Evolutionary conservation across 768 basidiomycete species (phyloP), one percentile per base, ranked within the genome.

Genomic region (Pholiota microspora): DNA sequence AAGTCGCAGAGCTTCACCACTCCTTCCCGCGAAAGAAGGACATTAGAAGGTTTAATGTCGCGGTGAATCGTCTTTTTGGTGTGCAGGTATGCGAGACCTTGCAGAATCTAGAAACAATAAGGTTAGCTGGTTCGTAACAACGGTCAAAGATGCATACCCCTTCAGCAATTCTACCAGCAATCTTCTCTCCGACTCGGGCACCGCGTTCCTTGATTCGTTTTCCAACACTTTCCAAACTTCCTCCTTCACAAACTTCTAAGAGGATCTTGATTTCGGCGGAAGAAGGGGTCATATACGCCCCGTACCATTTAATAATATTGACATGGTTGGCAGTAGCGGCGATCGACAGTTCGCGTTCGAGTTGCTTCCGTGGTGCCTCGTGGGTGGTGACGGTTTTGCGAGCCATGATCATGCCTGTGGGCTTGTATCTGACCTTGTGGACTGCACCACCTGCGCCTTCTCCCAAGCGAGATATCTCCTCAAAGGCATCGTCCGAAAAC

Each of bases 401-500:
- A 4, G 97, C 97, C 83, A 97, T 87, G 62, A 94, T 80, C 67
- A 77, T 75, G 29, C 83, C 84, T 1, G 85, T 91, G 51, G 88
- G 86, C 65, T 79, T 86, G 69, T 97, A 92, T 68, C 77, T 83
- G 45, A 98, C 95, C 71, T 93, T 94, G 69, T 96, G 87, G 9
- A 99, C 97, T 7, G 94, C 94, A 44, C 97, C 97, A 44, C 95
- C 94, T 52, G 94, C 93, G 36, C 97, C 97, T 65, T 98, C 94
- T 16, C 97, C 97, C 2, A 99, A 76, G 51, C 92, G 83, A 12
- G 74, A 69, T 7, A 94, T 59, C 60, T 91, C 89, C 60, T 94
- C 89, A 53, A 98, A 77, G 53, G 84, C 66, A 52, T 82, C 81
- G 67, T 93, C 90, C 7, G 82, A 79, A 78, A 82, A 91, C 53